Base-by-base conservation (phyloP, 345 rosid genomes). In the Sapria himalayana region DNA sequence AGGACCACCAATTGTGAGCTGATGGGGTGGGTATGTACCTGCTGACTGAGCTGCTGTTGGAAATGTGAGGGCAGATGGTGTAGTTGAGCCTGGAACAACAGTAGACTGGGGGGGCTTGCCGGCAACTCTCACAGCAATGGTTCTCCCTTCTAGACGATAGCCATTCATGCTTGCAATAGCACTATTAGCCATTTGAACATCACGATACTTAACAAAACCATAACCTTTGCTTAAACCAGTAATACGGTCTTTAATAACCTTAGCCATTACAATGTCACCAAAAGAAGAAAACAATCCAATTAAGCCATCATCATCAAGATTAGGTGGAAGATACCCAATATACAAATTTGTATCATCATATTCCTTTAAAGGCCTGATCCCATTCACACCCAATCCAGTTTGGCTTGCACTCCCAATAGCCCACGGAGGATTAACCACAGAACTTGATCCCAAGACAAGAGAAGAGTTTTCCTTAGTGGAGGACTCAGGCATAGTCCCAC, bases 241-340 rank as follows among this genome's bases (percentile, higher is more conserved):
- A 41, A 55, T 46, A 39, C 71, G 68, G 47, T 91, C 99, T 69
- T 80, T 91, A 39, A 91, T 75, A 37, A 91, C 99, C 69, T 91
- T 91, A 43, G 95, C 95, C 95, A 69, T 84, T 51, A 71, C 93
- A 55, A 91, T 91, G 32, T 91, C 78, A 25, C 99, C 99, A 57
- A 74, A 91, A 29, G 92, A 33, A 4, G 93, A 64, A 49, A 91
- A 91, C 55, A 91, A 55, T 32, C 62, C 59, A 50, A 91, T 84
- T 73, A 91, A 67, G 34, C 85, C 74, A 52, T 91, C 73, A 25
- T 91, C 99, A 21, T 91, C 95, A 11, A 91, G 72, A 45, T 65
- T 73, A 15, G 81, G 75, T 14, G 95, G 99, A 65, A 84, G 68
- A 53, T 84, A 91, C n/a, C 99, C 82, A 42, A 84, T 73, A 50